Base-by-base conservation (phyloP, 805 yeast genomes). In the Saccharomycopsis microspora region DNA sequence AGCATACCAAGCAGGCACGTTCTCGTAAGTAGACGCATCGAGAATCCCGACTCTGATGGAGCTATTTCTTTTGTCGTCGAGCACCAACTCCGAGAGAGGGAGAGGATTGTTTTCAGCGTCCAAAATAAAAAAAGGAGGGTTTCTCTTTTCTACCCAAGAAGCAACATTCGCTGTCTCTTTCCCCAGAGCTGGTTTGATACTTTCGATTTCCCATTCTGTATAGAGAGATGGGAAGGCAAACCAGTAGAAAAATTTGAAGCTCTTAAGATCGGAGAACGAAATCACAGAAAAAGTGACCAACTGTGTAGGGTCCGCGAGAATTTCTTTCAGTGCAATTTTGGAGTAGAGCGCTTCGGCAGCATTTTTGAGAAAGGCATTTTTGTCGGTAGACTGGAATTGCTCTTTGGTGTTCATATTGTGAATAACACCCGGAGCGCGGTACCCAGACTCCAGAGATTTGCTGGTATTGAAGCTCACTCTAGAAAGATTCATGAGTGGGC, bases 181-280 rank as follows among this genome's bases (percentile, higher is more conserved):
- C 9, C 54, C 39, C 1, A 42, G 37, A 6, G 50, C 38, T 2
- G 42, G 3, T 3, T 43, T 36, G 1, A 33, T 8, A 9, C 43
- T 36, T 3, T 46, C 36, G 34, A 61, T 50, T 4, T 30, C 34
- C 86, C 87, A 82, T 8, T 65, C 66, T 5, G 78, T 64, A 38
- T 69, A 69, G 34, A 86, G 61, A 1, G 75, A 65, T 0, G 98
- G 97, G 53, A 78, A 78, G 10, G 86, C 82, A 54, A 85, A 74
- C 98, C 99, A 94, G 64, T 93, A 89, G 58, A 75, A 83, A 59
- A 83, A 90, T 58, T 75, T 80, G 67, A 84, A 89, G 64, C 84
- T 86, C 62, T 93, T 93, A 60, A 93, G 71, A 62, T 93, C 98
- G 1, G 95, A 83, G 64, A 80, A 93, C 39, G 88, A 71, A 32